A percentile compares a stretch with the other conserved stretches of the same genome.
Conservation (phyloP, 2,329 filamentous ascomycete species). For the Curvularia lunata region DNA sequence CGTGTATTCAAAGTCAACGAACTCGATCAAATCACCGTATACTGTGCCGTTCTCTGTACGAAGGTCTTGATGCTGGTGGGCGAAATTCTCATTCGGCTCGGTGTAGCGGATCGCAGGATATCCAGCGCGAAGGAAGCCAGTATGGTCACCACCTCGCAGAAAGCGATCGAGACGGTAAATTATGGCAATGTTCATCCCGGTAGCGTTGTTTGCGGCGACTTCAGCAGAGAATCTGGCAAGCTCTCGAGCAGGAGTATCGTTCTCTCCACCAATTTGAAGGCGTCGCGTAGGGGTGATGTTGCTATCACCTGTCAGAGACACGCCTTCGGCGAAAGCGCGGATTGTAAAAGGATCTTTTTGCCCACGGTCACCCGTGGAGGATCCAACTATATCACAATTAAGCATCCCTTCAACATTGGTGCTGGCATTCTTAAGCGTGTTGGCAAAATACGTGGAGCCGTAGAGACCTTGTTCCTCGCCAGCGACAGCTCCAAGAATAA, state of each 20-base stretch:
- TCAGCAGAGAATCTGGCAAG: constrained; percentile 63
- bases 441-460: constrained; percentile 60
- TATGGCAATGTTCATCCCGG: constrained; percentile 62
- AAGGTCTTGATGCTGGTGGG: constrained; percentile 64
- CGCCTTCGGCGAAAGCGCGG: constrained; percentile 62
- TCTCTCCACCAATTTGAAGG: constrained; percentile 55
- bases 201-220: constrained; percentile 59
- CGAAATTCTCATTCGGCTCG: constrained; percentile 64
- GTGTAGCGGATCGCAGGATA: constrained; percentile 64
- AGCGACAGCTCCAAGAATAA: constrained; percentile 63
- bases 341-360: constrained; percentile 58
- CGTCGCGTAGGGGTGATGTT: constrained; percentile 47
- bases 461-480: constrained; percentile 65
- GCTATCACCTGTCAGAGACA: constrained; percentile 52
- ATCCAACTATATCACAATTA: constrained; percentile 65
- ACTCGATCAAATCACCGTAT: constrained; percentile 63
- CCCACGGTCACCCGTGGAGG: constrained; percentile 55
- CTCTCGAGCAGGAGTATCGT: constrained; percentile 62
- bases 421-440: constrained; percentile 58
- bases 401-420: constrained; percentile 64
- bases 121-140: constrained; percentile 61
- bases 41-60: constrained; percentile 58
- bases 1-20: constrained; percentile 63
- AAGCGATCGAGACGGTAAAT: constrained; percentile 65
- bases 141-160: constrained; percentile 63